Percentiles rank a stretch among this genome's conserved stretches.
phyloP scores from a whole-genome alignment of 2,329 filamentous ascomycete genomes.

The Fonsecaea multimorphosa region DNA sequence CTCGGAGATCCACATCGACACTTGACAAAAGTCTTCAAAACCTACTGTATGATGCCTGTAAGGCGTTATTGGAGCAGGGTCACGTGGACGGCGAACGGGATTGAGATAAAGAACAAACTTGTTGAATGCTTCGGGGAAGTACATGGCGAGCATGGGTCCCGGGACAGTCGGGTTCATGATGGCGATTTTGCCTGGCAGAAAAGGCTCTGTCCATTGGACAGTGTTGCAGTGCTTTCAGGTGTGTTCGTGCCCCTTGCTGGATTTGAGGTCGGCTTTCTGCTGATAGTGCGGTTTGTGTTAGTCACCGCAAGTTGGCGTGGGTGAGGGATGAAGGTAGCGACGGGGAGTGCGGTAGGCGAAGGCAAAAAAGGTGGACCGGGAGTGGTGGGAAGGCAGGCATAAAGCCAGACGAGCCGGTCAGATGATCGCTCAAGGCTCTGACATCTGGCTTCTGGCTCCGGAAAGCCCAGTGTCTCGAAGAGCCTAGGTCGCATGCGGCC shows the following conservation, averaged over 20 bases:
- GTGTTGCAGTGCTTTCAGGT: not conserved
- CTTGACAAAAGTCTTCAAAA: not conserved
- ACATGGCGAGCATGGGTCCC: not conserved
- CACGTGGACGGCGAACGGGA: not conserved
- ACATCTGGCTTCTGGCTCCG: not conserved
- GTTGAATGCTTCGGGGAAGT: not conserved
- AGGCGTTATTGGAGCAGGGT: not conserved
- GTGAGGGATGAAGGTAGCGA: conserved; percentile 4
- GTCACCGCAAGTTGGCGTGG: conserved; percentile 9
- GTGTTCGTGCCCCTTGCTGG: not conserved
- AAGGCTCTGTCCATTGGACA: conserved; percentile 20
- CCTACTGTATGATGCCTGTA: not conserved
- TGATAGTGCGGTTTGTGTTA: conserved; percentile 10
- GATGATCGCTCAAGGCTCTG: conserved; percentile 15
- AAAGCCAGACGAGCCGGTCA: conserved; percentile 1
- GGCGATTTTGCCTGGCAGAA: conserved; percentile 32
- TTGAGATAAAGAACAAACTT: conserved; percentile 1
- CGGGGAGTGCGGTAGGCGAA: conserved; percentile 7
- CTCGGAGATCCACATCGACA: not conserved
- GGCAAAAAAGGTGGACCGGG: conserved; percentile 2
- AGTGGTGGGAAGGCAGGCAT: conserved; percentile 6
- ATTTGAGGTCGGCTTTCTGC: conserved; percentile 11
- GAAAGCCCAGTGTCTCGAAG: not conserved
- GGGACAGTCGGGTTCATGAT: conserved; percentile 3
- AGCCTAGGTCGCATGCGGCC: conserved; percentile 9